Evolutionary conservation across 1,139 yeast genomes (phyloP).

Genomic region (Torulaspora pretoriensis): DNA sequence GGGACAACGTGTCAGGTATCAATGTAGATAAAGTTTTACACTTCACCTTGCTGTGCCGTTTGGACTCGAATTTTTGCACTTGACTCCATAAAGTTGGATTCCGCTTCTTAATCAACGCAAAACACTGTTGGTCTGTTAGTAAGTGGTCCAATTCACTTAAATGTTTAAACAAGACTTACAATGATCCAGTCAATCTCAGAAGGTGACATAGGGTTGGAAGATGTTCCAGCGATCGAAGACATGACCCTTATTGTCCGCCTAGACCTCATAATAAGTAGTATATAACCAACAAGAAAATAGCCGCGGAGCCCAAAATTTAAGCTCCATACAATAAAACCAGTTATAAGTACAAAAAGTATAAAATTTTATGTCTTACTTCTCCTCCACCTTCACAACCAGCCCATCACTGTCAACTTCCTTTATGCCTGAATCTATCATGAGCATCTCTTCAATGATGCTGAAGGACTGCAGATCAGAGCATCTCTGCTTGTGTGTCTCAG

Average conservation of each 20-base stretch:
- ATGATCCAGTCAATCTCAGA: conserved; percentile 19
- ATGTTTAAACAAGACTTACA: conserved; percentile 12
- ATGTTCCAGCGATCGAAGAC: background rate
- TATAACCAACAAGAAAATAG: background rate
- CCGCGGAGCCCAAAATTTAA: conserved; percentile 3
- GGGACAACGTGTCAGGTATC: conserved; percentile 6
- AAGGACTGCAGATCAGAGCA: conserved; percentile 29
- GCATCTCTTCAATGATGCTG: conserved; percentile 34
- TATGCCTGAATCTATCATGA: conserved; percentile 35
- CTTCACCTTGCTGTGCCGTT: background rate
- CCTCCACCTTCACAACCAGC: conserved; percentile 23
- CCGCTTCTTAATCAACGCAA: conserved; percentile 22
- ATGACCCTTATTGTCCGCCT: background rate
- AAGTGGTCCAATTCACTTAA: background rate
- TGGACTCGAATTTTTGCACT: background rate
- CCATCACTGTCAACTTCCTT: conserved; percentile 31
- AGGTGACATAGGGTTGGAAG: background rate
- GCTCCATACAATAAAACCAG: background rate
- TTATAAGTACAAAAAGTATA: conserved; percentile 1
- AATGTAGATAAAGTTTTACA: conserved; percentile 3
- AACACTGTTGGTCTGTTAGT: conserved; percentile 17
- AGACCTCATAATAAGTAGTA: background rate
- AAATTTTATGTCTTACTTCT: background rate
- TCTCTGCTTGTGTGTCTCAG: conserved; percentile 30
- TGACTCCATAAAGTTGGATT: conserved; percentile 21